These are phyloP conservation scores for Adansonia digitata DNA, from an alignment of 345 rosid genomes.

Conservation along the genomic window DNA sequence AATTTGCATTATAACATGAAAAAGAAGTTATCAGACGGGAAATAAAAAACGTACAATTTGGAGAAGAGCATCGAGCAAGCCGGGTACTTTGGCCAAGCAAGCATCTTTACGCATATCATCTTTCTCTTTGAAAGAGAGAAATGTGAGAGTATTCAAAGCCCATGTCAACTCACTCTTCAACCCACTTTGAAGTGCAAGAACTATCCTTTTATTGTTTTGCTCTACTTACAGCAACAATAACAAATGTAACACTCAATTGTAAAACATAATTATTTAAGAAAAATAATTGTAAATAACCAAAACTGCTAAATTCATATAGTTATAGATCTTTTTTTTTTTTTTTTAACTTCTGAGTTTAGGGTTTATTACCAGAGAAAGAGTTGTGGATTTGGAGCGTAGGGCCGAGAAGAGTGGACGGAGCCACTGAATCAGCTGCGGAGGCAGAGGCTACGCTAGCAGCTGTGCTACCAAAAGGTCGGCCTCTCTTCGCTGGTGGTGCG, in stretches of 20 bases:
- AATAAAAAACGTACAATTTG: constrained; percentile 57
- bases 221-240: constrained; percentile 32
- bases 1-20: neutral
- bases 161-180: constrained; percentile 91
- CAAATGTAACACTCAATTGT: neutral
- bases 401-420: constrained; percentile 72
- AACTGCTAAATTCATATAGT: neutral
- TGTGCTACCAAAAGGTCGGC: constrained; percentile 88
- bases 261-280: neutral
- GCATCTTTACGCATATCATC: constrained; percentile 84
- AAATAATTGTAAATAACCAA: neutral
- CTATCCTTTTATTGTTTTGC: constrained; percentile 84
- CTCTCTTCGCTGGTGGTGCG: constrained; percentile 67
- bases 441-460: constrained; percentile 38
- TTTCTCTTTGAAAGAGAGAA: constrained; percentile 92
- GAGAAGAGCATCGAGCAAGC: constrained; percentile 93
- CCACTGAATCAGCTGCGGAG: constrained; percentile 50
- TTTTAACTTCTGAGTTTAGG: neutral
- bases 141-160: constrained; percentile 88
- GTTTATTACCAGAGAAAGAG: constrained; percentile 69
- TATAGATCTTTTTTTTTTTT: neutral
- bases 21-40: neutral
- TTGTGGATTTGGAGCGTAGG: constrained; percentile 87
- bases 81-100: constrained; percentile 87
- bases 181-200: constrained; percentile 94